phyloP scores from a whole-genome alignment of 441 rosid species.

The Isatis lusitanica region DNA sequence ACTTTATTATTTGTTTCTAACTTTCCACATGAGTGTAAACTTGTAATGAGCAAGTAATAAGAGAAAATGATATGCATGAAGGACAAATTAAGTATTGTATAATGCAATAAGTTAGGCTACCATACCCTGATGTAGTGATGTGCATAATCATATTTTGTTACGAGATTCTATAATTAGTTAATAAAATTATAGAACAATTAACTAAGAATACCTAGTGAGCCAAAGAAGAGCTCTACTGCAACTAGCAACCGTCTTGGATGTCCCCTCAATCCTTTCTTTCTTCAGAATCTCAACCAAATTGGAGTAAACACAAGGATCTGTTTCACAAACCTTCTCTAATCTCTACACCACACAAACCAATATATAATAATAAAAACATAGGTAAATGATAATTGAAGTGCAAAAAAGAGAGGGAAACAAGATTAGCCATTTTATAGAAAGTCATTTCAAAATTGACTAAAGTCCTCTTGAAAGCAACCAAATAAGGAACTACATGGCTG shows the following conservation, averaged over 20 bases:
- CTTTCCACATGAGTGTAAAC: not conserved
- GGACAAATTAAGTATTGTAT: not conserved
- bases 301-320: conserved; percentile 55
- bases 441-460: conserved; percentile 17
- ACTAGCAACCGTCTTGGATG: conserved; percentile 51
- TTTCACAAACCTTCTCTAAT: conserved; percentile 59
- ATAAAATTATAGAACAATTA: not conserved
- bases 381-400: not conserved
- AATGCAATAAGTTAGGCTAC: not conserved
- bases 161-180: not conserved
- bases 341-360: conserved; percentile 46
- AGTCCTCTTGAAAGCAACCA: conserved; percentile 29
- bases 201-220: conserved; percentile 73
- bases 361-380: not conserved
- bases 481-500: conserved; percentile 21
- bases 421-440: conserved; percentile 6
- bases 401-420: not conserved
- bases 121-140: not conserved
- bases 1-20: not conserved
- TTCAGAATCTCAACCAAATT: conserved; percentile 72
- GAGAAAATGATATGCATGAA: not conserved
- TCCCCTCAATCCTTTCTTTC: conserved; percentile 67
- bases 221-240: conserved; percentile 79
- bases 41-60: not conserved
- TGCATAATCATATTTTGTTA: not conserved